Percentiles rank a stretch among this genome's conserved stretches.
These are phyloP conservation scores for Suaeda aralocaspica DNA, from an alignment of 148 eudicot genomes.

Conservation along the genomic window DNA sequence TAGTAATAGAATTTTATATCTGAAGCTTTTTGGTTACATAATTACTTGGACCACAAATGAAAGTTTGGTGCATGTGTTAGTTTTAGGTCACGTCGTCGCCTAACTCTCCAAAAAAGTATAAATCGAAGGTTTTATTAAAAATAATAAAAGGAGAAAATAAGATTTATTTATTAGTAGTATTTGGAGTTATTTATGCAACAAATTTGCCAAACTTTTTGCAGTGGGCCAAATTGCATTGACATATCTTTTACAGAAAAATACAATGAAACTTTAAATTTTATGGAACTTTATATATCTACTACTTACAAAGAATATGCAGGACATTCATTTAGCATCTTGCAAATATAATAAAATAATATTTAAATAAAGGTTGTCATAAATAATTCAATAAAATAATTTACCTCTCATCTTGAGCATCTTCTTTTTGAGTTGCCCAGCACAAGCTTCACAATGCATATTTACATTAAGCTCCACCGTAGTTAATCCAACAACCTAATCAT, in stretches of 20 bases:
- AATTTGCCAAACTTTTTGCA: conserved; percentile 8
- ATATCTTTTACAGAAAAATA: background rate
- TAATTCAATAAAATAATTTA: conserved; percentile 14
- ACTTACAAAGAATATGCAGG: no score
- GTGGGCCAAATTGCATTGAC: conserved; percentile 7
- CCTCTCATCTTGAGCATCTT: conserved; percentile 96
- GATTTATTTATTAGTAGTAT: background rate
- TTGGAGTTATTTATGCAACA: background rate
- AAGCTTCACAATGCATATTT: conserved; percentile 98
- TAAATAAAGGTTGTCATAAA: no score
- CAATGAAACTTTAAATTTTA: background rate
- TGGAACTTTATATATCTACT: no score
- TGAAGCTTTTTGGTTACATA: conserved; percentile 8
- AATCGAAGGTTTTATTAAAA: background rate
- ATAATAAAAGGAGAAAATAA: background rate
- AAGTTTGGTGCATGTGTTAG: conserved; percentile 9
- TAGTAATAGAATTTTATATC: background rate
- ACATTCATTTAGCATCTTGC: no score
- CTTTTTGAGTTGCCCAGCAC: conserved; percentile 84
- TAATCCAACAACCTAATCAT: conserved; percentile 54
- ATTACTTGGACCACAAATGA: conserved; percentile 8
- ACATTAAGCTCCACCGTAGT: conserved; percentile 81
- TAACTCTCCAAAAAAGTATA: background rate
- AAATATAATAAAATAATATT: no score
- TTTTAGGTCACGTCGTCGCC: background rate